These are phyloP conservation scores for Nakazawaea ishiwadae DNA, from an alignment of 805 yeast species.

Conservation along the genomic window DNA sequence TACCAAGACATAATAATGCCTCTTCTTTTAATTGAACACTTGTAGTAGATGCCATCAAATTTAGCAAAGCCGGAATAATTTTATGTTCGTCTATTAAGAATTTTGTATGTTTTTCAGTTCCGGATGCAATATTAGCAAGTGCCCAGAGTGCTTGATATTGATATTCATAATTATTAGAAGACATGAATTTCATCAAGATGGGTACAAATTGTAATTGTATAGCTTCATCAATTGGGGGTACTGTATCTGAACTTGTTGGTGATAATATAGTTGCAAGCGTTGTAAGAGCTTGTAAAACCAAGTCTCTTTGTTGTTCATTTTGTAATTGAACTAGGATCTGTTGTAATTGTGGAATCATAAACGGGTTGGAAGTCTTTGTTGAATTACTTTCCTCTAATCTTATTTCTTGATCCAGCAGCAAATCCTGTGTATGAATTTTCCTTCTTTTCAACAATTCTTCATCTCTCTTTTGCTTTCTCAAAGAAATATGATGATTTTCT, in stretches of 20 bases:
- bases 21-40: conserved; percentile 10
- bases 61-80: conserved; percentile 9
- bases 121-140: conserved; percentile 9
- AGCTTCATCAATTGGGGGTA: conserved; percentile 12
- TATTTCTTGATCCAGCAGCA: conserved; percentile 6
- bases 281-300: not conserved
- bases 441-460: conserved; percentile 12
- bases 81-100: conserved; percentile 9
- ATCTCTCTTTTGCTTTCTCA: conserved; percentile 12
- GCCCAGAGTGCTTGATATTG: conserved; percentile 13
- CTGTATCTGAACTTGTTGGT: conserved; percentile 1
- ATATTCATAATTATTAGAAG: not conserved
- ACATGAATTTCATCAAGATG: conserved; percentile 7
- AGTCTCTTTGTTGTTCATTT: not conserved
- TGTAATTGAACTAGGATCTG: conserved; percentile 1
- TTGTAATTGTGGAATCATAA: conserved; percentile 7
- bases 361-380: conserved; percentile 9
- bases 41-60: conserved; percentile 7
- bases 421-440: conserved; percentile 3
- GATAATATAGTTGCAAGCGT: conserved; percentile 6
- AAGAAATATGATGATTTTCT: conserved; percentile 4
- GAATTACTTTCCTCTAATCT: conserved; percentile 8
- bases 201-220: conserved; percentile 10
- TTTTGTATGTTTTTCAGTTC: conserved; percentile 11
- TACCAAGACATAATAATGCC: conserved; percentile 10